These are phyloP conservation scores for Cryptomeria japonica DNA, from an alignment of 75 land plant species.

Conservation along the genomic window DNA sequence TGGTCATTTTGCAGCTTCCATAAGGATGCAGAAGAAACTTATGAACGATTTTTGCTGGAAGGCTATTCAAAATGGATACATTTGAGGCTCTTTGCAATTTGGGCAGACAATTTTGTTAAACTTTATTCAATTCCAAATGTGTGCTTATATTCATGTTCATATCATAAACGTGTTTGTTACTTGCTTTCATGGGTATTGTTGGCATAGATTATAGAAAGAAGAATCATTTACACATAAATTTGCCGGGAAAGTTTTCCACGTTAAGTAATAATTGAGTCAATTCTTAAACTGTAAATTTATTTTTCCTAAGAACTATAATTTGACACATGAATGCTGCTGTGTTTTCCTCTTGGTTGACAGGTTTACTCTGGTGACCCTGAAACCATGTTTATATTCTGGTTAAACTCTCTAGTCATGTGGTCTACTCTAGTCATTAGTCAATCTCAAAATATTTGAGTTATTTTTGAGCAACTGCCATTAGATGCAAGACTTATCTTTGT, in stretches of 20 bases:
- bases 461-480: not conserved
- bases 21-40: not conserved
- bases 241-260: not conserved
- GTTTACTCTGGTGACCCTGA: not conserved
- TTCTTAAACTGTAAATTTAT: not conserved
- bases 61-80: not conserved
- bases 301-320: not conserved
- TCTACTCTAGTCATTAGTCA: not conserved
- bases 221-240: not conserved
- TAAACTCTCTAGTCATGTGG: not conserved
- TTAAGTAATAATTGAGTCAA: not conserved
- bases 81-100: not conserved
- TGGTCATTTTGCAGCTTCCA: not conserved
- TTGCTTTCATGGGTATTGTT: not conserved
- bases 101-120: not conserved
- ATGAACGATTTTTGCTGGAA: constrained; percentile 3
- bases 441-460: not conserved
- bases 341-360: not conserved
- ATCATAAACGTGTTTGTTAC: not conserved
- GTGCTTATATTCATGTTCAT: not conserved
- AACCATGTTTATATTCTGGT: not conserved
- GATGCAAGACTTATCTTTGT: not conserved
- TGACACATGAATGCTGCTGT: not conserved
- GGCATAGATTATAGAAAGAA: not conserved
- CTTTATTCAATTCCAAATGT: not conserved